Base-by-base conservation (phyloP, 306 rosid genomes). In the Cicer judaicum region DNA sequence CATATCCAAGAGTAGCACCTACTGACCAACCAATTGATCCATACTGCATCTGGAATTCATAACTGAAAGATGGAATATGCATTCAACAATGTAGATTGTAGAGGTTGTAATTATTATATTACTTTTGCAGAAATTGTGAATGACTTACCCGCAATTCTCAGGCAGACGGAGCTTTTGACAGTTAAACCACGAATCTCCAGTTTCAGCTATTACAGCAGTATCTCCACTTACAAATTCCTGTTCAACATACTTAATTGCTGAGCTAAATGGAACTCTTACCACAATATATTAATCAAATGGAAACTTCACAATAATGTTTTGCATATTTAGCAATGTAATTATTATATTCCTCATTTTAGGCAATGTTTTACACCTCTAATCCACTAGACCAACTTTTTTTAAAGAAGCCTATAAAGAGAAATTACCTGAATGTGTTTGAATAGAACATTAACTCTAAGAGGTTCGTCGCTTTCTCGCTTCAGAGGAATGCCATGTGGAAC, bases 1-100 rank as follows among this genome's bases (percentile, higher is more conserved):
- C 93, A 56, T 93, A 93, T 68, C 97, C 97, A 49, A 93, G 93
- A 66, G 98, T 86, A 54, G 98, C 98, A 42, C 98, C 96, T 11
- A 91, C 97, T 15, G 97, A 91, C 97, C 98, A 93, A 19, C 97
- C 97, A 76, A 93, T 91, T 8, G 96, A 93, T 78, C 98, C 98
- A 84, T 91, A 93, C 81, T 93, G 98, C 97, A 93, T 91, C 81
- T 91, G 98, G 87, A 93, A 93, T 81, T 92, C 98, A 70, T 78
- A 93, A 53, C 96, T 93, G 85, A 81, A 74, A 87, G 70, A 85
- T 50, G 52, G 69, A 82, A 73, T 66, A 67, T 67, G 50, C n/a
- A 76, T 15, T 77, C n/a, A 48, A 36, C 39, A 69, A 39, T 11
- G 13, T 14, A 39, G 54, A 74, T 14, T 14, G 13, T 11, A 15